Evolutionary conservation across 495 filamentous ascomycete species (phyloP), one percentile per base, ranked within the genome.

Genomic region (Podospora australis): DNA sequence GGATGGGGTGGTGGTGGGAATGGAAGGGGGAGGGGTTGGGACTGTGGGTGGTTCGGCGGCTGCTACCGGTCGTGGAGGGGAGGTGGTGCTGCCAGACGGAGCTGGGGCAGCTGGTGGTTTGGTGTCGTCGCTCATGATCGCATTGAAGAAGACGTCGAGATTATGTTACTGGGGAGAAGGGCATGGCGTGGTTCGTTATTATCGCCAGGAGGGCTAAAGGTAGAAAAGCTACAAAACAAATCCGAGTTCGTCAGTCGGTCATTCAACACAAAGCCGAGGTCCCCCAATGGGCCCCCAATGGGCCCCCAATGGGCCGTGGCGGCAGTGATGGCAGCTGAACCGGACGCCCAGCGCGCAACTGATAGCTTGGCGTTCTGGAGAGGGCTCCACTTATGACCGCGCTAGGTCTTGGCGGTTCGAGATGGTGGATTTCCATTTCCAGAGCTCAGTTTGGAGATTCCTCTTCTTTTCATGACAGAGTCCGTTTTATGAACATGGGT

Each of bases 221-320:
- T n/a, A n/a, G n/a, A n/a, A n/a, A n/a, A n/a, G n/a, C n/a, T n/a
- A n/a, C n/a, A n/a, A n/a, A n/a, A n/a, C n/a, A n/a, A n/a, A n/a
- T n/a, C n/a, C n/a, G n/a, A 17, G n/a, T 36, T 36, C 32, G 32
- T 36, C 32, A 17, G 46, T 25, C 46, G 21, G 46, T n/a, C 41
- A 35, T 25, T 25, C 21, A 30, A 28, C 34, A 22, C 23, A 42
- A 45, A 49, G 52, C 52, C 52, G 52, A 54, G 52, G 52, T 54
- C n/a, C n/a, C n/a, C n/a, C n/a, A n/a, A n/a, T n/a, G n/a, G n/a
- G n/a, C n/a, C n/a, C n/a, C n/a, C n/a, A n/a, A n/a, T n/a, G n/a
- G n/a, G n/a, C n/a, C n/a, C n/a, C n/a, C n/a, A n/a, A n/a, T 54
- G 52, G 32, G 19, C 9, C 32, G 5, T n/a, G 32, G 19, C 32